phyloP scores from a whole-genome alignment of 768 basidiomycete genomes.

The Lenzites betulinus region DNA sequence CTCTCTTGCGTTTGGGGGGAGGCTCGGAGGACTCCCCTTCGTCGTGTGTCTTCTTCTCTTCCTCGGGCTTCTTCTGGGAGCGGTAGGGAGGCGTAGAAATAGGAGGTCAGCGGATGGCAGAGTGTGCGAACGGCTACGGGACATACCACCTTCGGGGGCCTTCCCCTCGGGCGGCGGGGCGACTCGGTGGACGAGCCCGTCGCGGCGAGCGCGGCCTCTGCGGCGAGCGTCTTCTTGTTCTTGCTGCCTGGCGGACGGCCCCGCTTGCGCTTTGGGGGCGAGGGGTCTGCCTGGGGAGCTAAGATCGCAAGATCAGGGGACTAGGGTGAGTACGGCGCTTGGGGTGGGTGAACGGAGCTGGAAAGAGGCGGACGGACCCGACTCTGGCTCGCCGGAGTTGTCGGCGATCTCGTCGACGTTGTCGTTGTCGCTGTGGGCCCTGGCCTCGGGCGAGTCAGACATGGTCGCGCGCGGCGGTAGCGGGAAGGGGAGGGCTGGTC shows the following conservation, averaged over 20 bases:
- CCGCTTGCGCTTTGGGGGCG: conserved; percentile 68
- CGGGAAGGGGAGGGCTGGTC: conserved; percentile 33
- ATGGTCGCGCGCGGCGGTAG: conserved; percentile 40
- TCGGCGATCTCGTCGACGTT: conserved; percentile 63
- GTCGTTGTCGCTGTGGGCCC: conserved; percentile 50
- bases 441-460: conserved; percentile 64
- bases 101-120: conserved; percentile 13
- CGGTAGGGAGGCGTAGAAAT: not conserved
- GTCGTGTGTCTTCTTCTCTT: conserved; percentile 39
- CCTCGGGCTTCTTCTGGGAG: conserved; percentile 40
- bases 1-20: conserved; percentile 52
- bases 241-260: conserved; percentile 92
- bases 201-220: conserved; percentile 33
- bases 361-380: conserved; percentile 33
- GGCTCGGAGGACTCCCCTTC: conserved; percentile 28
- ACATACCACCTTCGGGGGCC: conserved; percentile 51
- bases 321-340: conserved; percentile 27
- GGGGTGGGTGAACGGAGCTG: conserved; percentile 27
- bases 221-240: conserved; percentile 54
- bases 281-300: conserved; percentile 30
- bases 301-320: conserved; percentile 32
- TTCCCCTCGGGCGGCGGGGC: conserved; percentile 48
- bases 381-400: conserved; percentile 39
- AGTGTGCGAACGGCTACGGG: conserved; percentile 9
- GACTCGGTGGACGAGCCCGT: conserved; percentile 30